Evolutionary conservation across 805 yeast genomes (phyloP).

Genomic region (Schizosaccharomyces lindneri): DNA sequence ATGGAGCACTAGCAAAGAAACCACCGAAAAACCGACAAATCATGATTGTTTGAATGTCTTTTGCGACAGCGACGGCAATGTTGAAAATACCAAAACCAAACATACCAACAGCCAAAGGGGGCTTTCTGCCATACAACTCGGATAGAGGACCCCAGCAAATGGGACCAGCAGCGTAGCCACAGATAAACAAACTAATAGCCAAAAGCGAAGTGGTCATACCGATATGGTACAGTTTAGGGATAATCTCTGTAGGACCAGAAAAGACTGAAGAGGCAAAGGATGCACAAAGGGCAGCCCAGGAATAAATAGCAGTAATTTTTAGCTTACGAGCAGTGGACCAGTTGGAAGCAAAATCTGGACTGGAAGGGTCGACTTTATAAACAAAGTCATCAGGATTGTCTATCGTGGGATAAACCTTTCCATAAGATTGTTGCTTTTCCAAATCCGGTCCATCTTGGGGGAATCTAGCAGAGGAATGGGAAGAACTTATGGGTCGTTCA

Average conservation of each 20-base stretch:
- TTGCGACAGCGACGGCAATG: constrained; percentile 55
- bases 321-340: not conserved
- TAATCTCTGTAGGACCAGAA: constrained; percentile 29
- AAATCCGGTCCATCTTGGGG: too few relatives aligned
- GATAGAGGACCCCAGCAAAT: constrained; percentile 72
- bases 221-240: constrained; percentile 27
- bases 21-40: constrained; percentile 64
- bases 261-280: constrained; percentile 71
- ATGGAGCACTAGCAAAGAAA: constrained; percentile 58
- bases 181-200: constrained; percentile 58
- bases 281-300: constrained; percentile 15
- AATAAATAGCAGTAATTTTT: not conserved
- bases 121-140: constrained; percentile 33
- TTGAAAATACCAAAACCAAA: constrained; percentile 34
- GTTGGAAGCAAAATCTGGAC: not conserved
- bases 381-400: not conserved
- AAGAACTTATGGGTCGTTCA: too few relatives aligned
- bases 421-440: too few relatives aligned
- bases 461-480: too few relatives aligned
- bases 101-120: constrained; percentile 30
- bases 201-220: constrained; percentile 46
- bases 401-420: not conserved
- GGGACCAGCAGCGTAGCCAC: constrained; percentile 88
- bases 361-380: not conserved
- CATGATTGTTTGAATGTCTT: constrained; percentile 53